These are phyloP conservation scores for Rhynchospora breviuscula DNA, from an alignment of 176 grass and related monocot species.

Conservation along the genomic window DNA sequence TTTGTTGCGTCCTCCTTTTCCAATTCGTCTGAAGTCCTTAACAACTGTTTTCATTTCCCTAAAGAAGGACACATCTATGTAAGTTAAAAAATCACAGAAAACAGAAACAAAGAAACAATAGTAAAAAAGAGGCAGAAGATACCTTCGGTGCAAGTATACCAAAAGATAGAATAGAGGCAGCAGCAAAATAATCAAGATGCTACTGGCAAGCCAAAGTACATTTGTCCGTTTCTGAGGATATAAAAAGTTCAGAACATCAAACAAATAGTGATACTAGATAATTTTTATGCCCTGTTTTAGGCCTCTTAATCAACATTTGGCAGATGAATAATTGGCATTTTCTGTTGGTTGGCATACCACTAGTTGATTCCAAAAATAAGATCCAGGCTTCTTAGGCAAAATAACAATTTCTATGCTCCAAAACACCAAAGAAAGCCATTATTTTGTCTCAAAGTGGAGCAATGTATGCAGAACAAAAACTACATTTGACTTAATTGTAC, in stretches of 20 bases:
- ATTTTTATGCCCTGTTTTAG: not conserved
- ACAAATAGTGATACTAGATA: not conserved
- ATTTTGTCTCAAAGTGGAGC: not conserved
- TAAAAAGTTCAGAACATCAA: not conserved
- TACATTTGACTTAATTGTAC: not conserved
- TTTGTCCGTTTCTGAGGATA: conserved; percentile 77
- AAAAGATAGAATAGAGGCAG: conserved; percentile 89
- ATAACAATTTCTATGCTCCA: not conserved
- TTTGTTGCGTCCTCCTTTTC: conserved; percentile 57
- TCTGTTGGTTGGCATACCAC: not conserved
- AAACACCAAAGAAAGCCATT: not conserved
- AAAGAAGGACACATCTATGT: conserved; percentile 27
- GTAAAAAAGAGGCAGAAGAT: conserved; percentile 14
- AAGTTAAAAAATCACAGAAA: conserved; percentile 16
- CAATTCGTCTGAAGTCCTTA: conserved; percentile 65
- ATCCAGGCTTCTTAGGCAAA: not conserved
- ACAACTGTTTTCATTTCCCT: conserved; percentile 69
- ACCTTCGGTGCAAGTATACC: conserved; percentile 89
- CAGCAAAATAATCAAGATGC: conserved; percentile 67
- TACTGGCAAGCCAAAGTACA: conserved; percentile 62
- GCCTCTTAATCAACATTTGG: not conserved
- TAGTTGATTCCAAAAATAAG: not conserved
- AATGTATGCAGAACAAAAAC: not conserved
- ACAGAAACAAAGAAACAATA: conserved; percentile 15
- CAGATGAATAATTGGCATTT: not conserved